phyloP scores from a whole-genome alignment of 2,329 filamentous ascomycete species.

The Thielaviopsis populi region DNA sequence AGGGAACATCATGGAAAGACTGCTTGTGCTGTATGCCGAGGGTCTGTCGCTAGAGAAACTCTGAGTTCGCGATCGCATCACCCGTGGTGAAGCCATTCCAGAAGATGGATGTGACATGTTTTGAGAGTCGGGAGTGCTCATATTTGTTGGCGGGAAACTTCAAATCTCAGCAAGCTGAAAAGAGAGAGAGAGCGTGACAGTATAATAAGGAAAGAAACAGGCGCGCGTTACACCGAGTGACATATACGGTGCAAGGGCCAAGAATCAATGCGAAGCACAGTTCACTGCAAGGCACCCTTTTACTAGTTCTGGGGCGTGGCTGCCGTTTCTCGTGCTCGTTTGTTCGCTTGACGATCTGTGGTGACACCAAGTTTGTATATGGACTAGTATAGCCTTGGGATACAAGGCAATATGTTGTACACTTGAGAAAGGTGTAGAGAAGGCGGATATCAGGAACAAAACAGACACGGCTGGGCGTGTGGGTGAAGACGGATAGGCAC shows the following conservation, averaged over 20 bases:
- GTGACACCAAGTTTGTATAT: not conserved
- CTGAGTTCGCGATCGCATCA: conserved; percentile 35
- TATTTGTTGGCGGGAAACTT: conserved; percentile 3
- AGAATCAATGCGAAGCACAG: not conserved
- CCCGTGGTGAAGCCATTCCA: conserved; percentile 24
- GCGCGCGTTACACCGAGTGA: not conserved
- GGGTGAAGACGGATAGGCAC: not conserved
- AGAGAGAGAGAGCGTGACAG: not conserved
- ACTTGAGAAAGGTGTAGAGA: not conserved
- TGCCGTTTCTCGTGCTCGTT: not conserved
- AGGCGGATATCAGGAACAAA: not conserved
- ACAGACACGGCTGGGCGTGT: not conserved
- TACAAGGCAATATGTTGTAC: not conserved
- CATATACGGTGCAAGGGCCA: conserved; percentile 1
- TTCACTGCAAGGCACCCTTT: conserved; percentile 5
- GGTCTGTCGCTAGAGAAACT: conserved; percentile 60
- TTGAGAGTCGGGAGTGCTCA: conserved; percentile 12
- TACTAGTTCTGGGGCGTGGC: not conserved
- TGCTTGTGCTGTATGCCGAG: conserved; percentile 42
- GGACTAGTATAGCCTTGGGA: not conserved
- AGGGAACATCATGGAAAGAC: conserved; percentile 46
- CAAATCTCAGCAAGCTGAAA: not conserved
- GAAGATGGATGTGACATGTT: conserved; percentile 25
- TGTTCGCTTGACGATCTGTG: conserved; percentile 3
- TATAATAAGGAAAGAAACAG: not conserved